Evolutionary conservation across 75 land plant genomes (phyloP), one percentile per base, ranked within the genome.

Genomic region (Cunninghamia lanceolata): DNA sequence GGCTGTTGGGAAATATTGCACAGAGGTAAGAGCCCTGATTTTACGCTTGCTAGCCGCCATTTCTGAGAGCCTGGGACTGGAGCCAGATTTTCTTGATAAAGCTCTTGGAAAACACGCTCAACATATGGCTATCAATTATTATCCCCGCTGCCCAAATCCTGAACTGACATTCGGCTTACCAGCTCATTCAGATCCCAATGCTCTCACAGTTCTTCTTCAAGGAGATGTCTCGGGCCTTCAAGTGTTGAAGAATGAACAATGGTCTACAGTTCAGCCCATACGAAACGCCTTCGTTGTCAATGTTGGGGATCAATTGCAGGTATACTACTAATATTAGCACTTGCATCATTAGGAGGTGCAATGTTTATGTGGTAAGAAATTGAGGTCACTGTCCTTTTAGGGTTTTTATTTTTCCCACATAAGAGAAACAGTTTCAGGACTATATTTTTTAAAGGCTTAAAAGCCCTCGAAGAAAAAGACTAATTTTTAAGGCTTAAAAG

Each of bases 231-330:
- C 90, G 15, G 96, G 94, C 7, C 40, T 94, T 28, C 94, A 94
- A 47, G 91, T 93, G 11, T 70, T 87, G 2, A 66, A 82, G 1
- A 68, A 89, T n/a, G 91, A 88, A 2, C 54, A 84, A 14, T 95
- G 96, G 96, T 77, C 89, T 9, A 83, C 88, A 21, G 89, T 91
- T 3, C 83, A 88, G 25, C 94, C 95, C 40, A 88, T 93, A 21
- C 91, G 90, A 9, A 86, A 92, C 70, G 88, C 95, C 15, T 89
- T 90, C 77, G 88, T 91, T 16, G 79, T 95, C 89, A 92, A 94
- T 92, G 84, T 95, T 35, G 96, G 96, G 14, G 95, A 95, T 84
- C 96, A 95, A 82, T 87, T 95, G 43, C 93, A 94, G 94, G 94
- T 88, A 83, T 76, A 9, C 53, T 0, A 9, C 50, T 46, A 7